phyloP scores from a whole-genome alignment of 2,329 filamentous ascomycete species.

The Claviceps digitariae region DNA sequence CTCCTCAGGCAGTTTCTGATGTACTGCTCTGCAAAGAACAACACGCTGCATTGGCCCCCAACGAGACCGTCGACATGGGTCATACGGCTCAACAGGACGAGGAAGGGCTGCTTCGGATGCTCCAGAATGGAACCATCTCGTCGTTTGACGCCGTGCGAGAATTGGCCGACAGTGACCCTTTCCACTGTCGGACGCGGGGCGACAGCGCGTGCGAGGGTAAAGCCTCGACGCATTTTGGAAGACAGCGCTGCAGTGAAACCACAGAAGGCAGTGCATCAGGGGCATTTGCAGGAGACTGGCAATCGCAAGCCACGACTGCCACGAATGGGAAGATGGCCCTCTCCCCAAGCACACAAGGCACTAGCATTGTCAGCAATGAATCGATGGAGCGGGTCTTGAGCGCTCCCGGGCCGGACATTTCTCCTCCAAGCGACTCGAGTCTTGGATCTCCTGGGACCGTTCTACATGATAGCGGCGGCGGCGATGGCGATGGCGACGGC shows the following conservation, averaged over 20 bases:
- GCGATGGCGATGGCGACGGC: background rate
- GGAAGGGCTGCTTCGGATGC: background rate
- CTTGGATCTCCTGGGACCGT: slow-evolving; percentile 14
- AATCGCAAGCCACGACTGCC: slow-evolving; percentile 48
- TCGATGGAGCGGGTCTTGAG: slow-evolving; percentile 37
- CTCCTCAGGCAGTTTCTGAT: slow-evolving; percentile 13
- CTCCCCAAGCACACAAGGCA: slow-evolving; percentile 52
- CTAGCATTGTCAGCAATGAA: slow-evolving; percentile 49
- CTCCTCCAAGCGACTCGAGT: slow-evolving; percentile 20
- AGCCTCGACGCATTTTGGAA: slow-evolving; percentile 25
- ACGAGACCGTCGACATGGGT: slow-evolving; percentile 5
- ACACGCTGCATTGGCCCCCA: slow-evolving; percentile 5
- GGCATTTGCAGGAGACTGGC: slow-evolving; percentile 44
- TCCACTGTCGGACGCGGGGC: slow-evolving; percentile 21
- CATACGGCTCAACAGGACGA: background rate
- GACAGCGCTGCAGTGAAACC: slow-evolving; percentile 46
- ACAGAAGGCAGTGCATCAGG: slow-evolving; percentile 46
- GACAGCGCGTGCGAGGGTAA: slow-evolving; percentile 23
- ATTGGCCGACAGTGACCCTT: slow-evolving; percentile 36
- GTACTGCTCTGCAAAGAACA: slow-evolving; percentile 13
- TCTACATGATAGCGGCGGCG: slow-evolving; percentile 10
- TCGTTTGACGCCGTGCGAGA: slow-evolving; percentile 34
- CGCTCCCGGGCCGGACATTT: slow-evolving; percentile 26
- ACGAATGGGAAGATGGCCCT: slow-evolving; percentile 51
- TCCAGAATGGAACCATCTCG: slow-evolving; percentile 27